Evolutionary conservation across 208 protist species (phyloP).

Genomic region (Trypanosoma scelopori): DNA sequence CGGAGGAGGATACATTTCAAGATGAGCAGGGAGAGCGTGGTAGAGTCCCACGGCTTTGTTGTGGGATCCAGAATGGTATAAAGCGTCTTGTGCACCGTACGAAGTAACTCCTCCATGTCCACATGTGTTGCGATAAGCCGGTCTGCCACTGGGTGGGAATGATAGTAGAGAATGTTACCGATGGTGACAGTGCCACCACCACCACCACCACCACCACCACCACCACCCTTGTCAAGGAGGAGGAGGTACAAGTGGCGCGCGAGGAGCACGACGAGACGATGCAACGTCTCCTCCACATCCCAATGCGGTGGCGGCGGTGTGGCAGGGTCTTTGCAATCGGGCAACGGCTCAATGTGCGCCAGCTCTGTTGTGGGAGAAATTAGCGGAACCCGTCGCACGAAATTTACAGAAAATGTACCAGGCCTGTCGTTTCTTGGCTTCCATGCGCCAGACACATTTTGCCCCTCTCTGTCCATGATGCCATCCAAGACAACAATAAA

Average conservation of each 20-base stretch:
- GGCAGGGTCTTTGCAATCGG: constrained; percentile 59
- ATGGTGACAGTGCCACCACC: constrained; percentile 49
- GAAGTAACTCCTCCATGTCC: constrained; percentile 47
- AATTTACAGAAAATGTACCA: constrained; percentile 60
- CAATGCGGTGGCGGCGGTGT: constrained; percentile 49
- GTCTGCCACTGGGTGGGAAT: constrained; percentile 72
- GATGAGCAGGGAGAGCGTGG: constrained; percentile 59
- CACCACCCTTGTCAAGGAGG: constrained; percentile 52
- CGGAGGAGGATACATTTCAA: constrained; percentile 69
- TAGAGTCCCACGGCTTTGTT: constrained; percentile 75
- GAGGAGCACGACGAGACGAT: constrained; percentile 85
- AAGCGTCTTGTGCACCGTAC: constrained; percentile 60
- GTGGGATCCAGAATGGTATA: constrained; percentile 58
- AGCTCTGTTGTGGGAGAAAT: constrained; percentile 50
- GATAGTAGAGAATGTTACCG: constrained; percentile 66
- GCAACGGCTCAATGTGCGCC: constrained; percentile 76
- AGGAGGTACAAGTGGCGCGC: constrained; percentile 85
- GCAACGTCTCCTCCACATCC: constrained; percentile 52
- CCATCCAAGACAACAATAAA: constrained; percentile 42
- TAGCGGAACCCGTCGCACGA: constrained; percentile 39
- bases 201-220: no score
- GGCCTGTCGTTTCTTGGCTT: constrained; percentile 51
- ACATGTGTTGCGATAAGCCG: constrained; percentile 49
- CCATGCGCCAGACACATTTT: constrained; percentile 65
- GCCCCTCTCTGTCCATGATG: constrained; percentile 71